Evolutionary conservation across 1,284 basidiomycete genomes (phyloP).

Genomic region (Rhodotorula sp.): DNA sequence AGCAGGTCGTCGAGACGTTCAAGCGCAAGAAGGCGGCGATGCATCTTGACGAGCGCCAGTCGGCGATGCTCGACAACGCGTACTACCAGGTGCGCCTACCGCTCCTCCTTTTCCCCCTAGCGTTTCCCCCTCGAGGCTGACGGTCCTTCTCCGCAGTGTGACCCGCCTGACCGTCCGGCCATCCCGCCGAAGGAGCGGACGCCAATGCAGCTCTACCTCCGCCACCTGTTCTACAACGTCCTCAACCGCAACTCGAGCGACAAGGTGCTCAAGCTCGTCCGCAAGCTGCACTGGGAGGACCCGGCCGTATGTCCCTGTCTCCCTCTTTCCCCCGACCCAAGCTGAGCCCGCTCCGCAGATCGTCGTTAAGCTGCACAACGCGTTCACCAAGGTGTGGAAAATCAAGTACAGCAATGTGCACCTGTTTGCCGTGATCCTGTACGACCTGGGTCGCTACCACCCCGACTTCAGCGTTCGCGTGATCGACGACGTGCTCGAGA

Average conservation of each 20-base stretch:
- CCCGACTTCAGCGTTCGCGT: conserved; percentile 83
- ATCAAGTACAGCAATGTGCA: conserved; percentile 88
- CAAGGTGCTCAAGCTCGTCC: conserved; percentile 68
- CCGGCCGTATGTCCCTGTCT: conserved; percentile 52
- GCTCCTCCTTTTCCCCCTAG: no score
- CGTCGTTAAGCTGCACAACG: conserved; percentile 60
- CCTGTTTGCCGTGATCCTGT: conserved; percentile 89
- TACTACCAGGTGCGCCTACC: conserved; percentile 72
- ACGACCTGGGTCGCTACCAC: conserved; percentile 90
- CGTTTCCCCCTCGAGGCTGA: no score
- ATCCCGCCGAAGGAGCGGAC: conserved; percentile 81
- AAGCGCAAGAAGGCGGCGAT: conserved; percentile 88
- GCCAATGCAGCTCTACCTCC: conserved; percentile 87
- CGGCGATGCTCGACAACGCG: conserved; percentile 91
- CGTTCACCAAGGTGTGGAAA: conserved; percentile 96
- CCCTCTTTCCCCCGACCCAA: conserved; percentile 49
- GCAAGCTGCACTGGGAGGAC: conserved; percentile 96
- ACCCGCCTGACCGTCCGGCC: conserved; percentile 90
- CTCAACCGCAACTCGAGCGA: conserved; percentile 62
- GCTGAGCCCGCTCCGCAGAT: conserved; percentile 43
- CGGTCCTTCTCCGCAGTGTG: conserved; percentile 64
- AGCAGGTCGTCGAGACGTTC: conserved; percentile 80
- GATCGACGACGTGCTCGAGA: conserved; percentile 92
- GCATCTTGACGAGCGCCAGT: conserved; percentile 87
- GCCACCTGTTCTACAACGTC: conserved; percentile 85